These are phyloP conservation scores for Avena eriantha DNA, from an alignment of 176 grass and related monocot genomes.

Conservation along the genomic window DNA sequence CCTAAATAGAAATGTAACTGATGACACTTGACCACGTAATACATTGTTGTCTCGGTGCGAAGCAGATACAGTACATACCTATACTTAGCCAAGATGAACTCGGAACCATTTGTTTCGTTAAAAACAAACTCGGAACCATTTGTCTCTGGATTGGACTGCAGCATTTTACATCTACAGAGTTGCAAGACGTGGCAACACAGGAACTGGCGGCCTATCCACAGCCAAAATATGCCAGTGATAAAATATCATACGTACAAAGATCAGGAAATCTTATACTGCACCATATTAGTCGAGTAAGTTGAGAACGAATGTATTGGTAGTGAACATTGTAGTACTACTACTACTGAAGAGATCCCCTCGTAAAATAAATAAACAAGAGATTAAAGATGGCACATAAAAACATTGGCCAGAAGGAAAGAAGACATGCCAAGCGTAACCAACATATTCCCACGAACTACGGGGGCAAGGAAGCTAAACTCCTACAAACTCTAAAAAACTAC, in stretches of 20 bases:
- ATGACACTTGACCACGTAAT: no score
- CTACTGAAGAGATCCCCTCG: not conserved
- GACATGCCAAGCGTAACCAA: not conserved
- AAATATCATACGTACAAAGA: not conserved
- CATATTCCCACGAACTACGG: constrained; percentile 12
- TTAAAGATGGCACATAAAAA: constrained; percentile 4
- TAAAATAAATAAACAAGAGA: not conserved
- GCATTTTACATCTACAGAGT: no score
- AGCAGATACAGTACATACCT: no score
- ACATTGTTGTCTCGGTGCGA: no score
- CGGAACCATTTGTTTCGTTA: no score
- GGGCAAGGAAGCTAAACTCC: not conserved
- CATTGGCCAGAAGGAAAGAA: not conserved
- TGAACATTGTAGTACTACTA: not conserved
- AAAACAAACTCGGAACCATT: no score
- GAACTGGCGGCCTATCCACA: not conserved
- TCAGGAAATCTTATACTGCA: not conserved
- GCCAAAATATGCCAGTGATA: not conserved
- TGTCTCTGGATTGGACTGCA: no score
- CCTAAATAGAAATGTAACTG: no score
- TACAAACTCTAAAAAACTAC: not conserved
- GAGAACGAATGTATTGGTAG: not conserved
- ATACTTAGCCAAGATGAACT: no score
- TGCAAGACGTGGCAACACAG: not conserved
- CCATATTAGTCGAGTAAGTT: not conserved